phyloP scores from a whole-genome alignment of 2,329 filamentous ascomycete genomes.

The Akanthomyces lecanii region DNA sequence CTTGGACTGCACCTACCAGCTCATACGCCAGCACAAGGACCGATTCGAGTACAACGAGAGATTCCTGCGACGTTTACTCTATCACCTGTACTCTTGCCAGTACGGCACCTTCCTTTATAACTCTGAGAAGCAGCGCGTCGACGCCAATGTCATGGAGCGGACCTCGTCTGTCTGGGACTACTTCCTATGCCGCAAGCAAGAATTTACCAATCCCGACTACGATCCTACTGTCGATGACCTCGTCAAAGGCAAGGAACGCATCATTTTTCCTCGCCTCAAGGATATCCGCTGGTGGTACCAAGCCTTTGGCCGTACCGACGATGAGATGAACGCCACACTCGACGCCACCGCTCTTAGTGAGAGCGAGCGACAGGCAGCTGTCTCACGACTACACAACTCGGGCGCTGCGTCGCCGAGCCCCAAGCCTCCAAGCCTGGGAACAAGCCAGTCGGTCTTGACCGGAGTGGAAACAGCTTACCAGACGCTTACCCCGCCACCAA shows the following conservation, averaged over 20 bases:
- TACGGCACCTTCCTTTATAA: constrained; percentile 97
- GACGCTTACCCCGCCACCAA: constrained; percentile 40
- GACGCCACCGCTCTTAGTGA: constrained; percentile 52
- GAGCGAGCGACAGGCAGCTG: constrained; percentile 35
- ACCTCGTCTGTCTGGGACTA: constrained; percentile 95
- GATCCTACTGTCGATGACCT: constrained; percentile 72
- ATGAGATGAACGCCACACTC: constrained; percentile 81
- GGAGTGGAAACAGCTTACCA: constrained; percentile 57
- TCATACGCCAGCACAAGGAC: constrained; percentile 77
- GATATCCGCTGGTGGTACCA: constrained; percentile 95
- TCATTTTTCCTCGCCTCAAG: constrained; percentile 73
- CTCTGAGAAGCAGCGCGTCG: constrained; percentile 80
- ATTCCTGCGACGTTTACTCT: constrained; percentile 82
- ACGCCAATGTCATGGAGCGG: constrained; percentile 62
- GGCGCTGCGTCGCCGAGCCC: constrained; percentile 31
- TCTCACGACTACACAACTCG: constrained; percentile 31
- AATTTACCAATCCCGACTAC: constrained; percentile 81
- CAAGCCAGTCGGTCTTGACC: constrained; percentile 51
- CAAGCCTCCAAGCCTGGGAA: constrained; percentile 34
- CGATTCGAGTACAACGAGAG: constrained; percentile 96
- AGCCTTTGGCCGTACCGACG: constrained; percentile 77
- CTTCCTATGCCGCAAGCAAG: constrained; percentile 73
- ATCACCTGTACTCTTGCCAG: constrained; percentile 92
- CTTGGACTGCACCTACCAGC: constrained; percentile 87
- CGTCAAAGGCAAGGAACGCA: constrained; percentile 70